phyloP scores from a whole-genome alignment of 805 yeast species.

The Metschnikowia gelsemii region DNA sequence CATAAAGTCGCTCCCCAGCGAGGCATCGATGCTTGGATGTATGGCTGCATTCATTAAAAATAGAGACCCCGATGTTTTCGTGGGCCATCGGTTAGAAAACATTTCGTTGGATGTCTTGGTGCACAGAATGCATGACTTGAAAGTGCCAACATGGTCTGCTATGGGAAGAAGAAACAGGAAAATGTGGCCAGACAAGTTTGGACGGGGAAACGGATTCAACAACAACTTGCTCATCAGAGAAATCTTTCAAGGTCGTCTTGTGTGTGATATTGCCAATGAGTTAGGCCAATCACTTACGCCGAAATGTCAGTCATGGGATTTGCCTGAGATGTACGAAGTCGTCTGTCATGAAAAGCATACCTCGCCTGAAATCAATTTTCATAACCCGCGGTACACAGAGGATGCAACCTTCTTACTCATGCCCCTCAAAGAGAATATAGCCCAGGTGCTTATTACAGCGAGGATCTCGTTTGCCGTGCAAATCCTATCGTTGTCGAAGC shows the following conservation, averaged over 20 bases:
- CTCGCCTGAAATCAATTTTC: conserved; percentile 71
- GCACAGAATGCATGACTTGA: conserved; percentile 74
- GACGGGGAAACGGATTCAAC: conserved; percentile 50
- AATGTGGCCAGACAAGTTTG: conserved; percentile 75
- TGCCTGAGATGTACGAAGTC: conserved; percentile 84
- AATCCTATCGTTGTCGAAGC: conserved; percentile 83
- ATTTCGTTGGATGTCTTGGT: conserved; percentile 75
- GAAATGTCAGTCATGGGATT: conserved; percentile 93
- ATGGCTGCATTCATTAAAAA: conserved; percentile 67
- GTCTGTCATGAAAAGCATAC: conserved; percentile 64
- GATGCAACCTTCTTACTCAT: conserved; percentile 67
- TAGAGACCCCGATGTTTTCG: conserved; percentile 86
- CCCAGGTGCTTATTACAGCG: conserved; percentile 67
- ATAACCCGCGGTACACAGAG: conserved; percentile 60
- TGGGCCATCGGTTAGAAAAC: conserved; percentile 85
- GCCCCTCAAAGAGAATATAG: conserved; percentile 67
- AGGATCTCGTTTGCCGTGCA: conserved; percentile 81
- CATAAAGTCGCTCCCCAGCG: conserved; percentile 65
- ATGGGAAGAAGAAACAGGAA: conserved; percentile 81
- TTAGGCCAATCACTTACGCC: conserved; percentile 90
- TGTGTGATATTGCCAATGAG: conserved; percentile 92
- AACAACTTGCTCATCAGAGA: conserved; percentile 60
- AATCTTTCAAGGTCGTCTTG: conserved; percentile 76
- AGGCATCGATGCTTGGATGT: conserved; percentile 69
- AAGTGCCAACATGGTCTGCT: conserved; percentile 73